Conservation (phyloP, 2,329 filamentous ascomycete species). For the Pseudocercospora ulei region DNA sequence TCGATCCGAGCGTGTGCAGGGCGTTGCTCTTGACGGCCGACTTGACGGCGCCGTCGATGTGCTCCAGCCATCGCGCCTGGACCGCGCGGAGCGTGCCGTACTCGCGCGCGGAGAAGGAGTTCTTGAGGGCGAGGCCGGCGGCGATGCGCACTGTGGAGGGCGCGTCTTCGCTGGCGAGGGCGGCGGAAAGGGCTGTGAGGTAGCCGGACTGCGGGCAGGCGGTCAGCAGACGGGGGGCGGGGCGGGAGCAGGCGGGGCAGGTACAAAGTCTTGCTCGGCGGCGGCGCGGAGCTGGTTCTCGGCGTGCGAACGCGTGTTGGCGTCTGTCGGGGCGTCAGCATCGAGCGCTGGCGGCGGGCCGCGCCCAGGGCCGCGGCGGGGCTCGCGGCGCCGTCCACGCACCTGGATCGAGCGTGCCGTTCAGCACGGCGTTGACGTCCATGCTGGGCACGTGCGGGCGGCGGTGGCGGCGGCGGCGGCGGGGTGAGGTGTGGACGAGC, state of each 20-base stretch:
- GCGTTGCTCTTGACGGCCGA: conserved; percentile 77
- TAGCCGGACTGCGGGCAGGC: conserved; percentile 62
- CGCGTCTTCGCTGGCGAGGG: conserved; percentile 82
- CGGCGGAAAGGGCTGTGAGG: conserved; percentile 80
- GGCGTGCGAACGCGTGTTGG: conserved; percentile 75
- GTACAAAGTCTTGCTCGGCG: conserved; percentile 89
- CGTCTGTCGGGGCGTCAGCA: conserved; percentile 52
- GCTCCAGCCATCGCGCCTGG: conserved; percentile 84
- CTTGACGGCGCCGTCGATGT: conserved; percentile 74
- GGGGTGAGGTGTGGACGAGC: conserved; percentile 16
- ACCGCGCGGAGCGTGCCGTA: conserved; percentile 75
- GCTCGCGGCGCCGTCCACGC: conserved; percentile 40
- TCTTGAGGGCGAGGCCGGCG: conserved; percentile 93
- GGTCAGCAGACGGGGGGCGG: conserved; percentile 12
- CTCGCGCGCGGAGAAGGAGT: conserved; percentile 93
- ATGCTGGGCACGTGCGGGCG: conserved; percentile 48
- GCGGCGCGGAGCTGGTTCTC: conserved; percentile 91
- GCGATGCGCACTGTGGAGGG: conserved; percentile 79
- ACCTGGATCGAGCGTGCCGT: conserved; percentile 94
- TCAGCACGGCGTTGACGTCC: conserved; percentile 97
- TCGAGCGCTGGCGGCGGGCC: conserved; percentile 21
- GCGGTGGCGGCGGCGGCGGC: not conserved
- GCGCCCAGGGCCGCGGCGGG: conserved; percentile 20
- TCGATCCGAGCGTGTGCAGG: conserved; percentile 74
- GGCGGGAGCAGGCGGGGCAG: conserved; percentile 33